Base-by-base conservation (phyloP, 176 grass and related monocot genomes). In the Aegilops speltoides region DNA sequence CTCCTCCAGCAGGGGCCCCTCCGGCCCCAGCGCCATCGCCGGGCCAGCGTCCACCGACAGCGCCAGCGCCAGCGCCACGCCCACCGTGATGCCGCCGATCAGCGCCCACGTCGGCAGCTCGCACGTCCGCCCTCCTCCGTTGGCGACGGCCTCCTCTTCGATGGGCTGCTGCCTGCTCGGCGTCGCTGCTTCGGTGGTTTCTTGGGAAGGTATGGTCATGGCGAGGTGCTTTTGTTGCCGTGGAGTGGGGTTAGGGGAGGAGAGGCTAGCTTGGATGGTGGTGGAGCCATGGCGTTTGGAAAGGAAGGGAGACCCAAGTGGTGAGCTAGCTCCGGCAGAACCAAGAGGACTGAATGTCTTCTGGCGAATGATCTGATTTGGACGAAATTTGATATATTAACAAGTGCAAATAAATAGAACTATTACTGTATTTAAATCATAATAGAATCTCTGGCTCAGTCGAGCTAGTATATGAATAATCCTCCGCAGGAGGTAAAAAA, bases 1-100 rank as follows among this genome's bases (percentile, higher is more conserved):
- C 89, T 98, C 96, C 91, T 95, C 95, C 80, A 89, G 68, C 86
- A 98, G 74, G 1, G 95, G 95, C 1, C 95, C 96, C 59, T 95
- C 96, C 10, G 96, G 96, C 6, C 93, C 96, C 68, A 95, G 82
- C 7, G 96, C 93, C 86, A 73, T 29, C 1, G 93, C 93, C 7
- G 91, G 68, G 2, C 65, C 83, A 0, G 89, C 90, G 15, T 54
- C 78, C 6, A 86, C 90, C 0, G 90, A 41, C 14, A 84, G 82
- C 6, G 87, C 33, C 1, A 98, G 23, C n/a, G 89, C 89, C 76
- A 81, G 36, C 3, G 88, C 86, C 24, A 98, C 46, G 11, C 85
- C 89, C 8, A 82, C 86, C 62, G 96, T 92, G 75, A 92, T 91
- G 14, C 93, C 91, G 2, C 93, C 96, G 61, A 98, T 48, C 62